Evolutionary conservation across 192 early-diverging fungal genomes (phyloP).

Genomic region (Coemansia sp.): DNA sequence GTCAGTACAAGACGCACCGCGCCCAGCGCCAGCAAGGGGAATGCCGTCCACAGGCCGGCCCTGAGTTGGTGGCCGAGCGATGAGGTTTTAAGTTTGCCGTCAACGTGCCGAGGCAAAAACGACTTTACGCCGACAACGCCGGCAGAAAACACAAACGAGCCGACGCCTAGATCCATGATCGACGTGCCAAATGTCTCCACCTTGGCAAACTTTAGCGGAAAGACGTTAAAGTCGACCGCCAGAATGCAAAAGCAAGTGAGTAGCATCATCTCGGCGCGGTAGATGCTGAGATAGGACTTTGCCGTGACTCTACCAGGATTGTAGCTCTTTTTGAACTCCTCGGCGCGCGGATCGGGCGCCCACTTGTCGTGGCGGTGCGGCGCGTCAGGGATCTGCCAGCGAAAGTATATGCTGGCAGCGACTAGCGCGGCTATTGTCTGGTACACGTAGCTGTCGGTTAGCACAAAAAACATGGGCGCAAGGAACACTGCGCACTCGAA

Average conservation of each 20-base stretch:
- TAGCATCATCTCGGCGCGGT: conserved; percentile 79
- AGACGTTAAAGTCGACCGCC: conserved; percentile 92
- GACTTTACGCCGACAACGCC: conserved; percentile 78
- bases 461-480: conserved; percentile 45
- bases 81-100: conserved; percentile 18
- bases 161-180: conserved; percentile 95
- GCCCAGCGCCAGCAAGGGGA: conserved; percentile 78
- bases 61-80: conserved; percentile 50
- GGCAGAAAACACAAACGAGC: conserved; percentile 90
- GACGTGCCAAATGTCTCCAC: conserved; percentile 90
- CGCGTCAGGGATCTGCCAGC: conserved; percentile 42
- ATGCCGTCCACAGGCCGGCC: conserved; percentile 56
- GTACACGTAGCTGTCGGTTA: conserved; percentile 40
- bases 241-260: conserved; percentile 86
- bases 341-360: conserved; percentile 53
- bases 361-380: conserved; percentile 52
- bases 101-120: conserved; percentile 50
- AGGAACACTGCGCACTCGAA: conserved; percentile 42
- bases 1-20: conserved; percentile 69
- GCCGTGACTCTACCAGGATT: conserved; percentile 36
- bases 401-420: conserved; percentile 32
- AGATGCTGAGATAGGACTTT: conserved; percentile 66
- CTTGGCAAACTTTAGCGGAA: conserved; percentile 90
- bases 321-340: conserved; percentile 33
- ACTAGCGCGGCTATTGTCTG: conserved; percentile 16